Percentiles rank a stretch among this genome's conserved stretches.
Evolutionary conservation across 2,329 filamentous ascomycete genomes (phyloP).

Genomic region (Colletotrichum chrysophilum): DNA sequence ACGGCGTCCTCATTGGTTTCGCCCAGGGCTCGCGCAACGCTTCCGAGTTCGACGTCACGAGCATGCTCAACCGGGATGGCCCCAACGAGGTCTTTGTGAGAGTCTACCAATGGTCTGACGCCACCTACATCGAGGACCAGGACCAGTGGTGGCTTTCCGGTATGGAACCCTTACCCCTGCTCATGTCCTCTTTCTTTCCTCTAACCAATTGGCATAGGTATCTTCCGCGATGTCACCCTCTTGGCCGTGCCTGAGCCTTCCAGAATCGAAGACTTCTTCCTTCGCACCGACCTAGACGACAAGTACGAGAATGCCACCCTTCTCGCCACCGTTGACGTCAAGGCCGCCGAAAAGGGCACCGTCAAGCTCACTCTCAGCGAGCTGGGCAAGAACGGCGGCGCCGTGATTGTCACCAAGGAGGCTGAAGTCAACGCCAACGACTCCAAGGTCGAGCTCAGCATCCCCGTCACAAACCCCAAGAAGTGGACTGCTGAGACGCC

Average conservation of each 20-base stretch:
- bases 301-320: conserved; percentile 57
- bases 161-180: conserved; percentile 27
- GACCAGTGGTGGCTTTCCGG: conserved; percentile 73
- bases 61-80: conserved; percentile 41
- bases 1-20: conserved; percentile 68
- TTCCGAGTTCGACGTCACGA: conserved; percentile 71
- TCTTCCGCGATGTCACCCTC: conserved; percentile 71
- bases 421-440: conserved; percentile 28
- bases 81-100: conserved; percentile 64
- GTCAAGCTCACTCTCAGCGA: conserved; percentile 51
- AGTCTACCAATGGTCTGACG: conserved; percentile 76
- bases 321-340: conserved; percentile 50
- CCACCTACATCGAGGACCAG: conserved; percentile 72
- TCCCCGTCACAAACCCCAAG: conserved; percentile 57
- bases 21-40: conserved; percentile 73
- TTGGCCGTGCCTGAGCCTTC: conserved; percentile 56
- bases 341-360: conserved; percentile 34
- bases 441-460: conserved; percentile 42
- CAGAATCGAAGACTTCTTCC: conserved; percentile 62
- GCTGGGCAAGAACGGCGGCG: conserved; percentile 36
- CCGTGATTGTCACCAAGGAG: conserved; percentile 29
- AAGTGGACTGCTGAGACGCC: conserved; percentile 75
- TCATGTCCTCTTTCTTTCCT: background rate
- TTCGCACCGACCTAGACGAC: conserved; percentile 58
- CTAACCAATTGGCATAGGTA: conserved; percentile 40